Conservation (phyloP, 192 early-diverging fungal species). For the Backusella psychrophila region DNA sequence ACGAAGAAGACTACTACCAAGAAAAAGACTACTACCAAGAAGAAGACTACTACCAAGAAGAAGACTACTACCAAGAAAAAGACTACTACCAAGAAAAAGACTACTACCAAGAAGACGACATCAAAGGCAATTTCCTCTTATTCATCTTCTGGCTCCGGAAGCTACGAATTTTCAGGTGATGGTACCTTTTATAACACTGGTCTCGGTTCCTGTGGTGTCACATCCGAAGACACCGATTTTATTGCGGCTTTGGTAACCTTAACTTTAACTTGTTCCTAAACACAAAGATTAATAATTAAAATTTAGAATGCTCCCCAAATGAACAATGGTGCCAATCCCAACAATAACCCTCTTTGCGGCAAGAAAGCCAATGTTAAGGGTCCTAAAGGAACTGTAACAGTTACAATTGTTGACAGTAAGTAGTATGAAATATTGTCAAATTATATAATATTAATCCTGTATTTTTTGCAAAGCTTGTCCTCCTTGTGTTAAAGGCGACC, state of each 20-base stretch:
- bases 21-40: background rate
- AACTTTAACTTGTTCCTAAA: background rate
- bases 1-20: background rate
- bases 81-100: background rate
- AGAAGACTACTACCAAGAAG: background rate
- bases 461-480: conserved; percentile 30
- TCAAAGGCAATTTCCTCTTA: background rate
- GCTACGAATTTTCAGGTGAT: conserved; percentile 34
- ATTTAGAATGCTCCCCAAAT: conserved; percentile 49
- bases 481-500: conserved; percentile 33
- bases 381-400: conserved; percentile 41
- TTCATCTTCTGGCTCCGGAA: background rate
- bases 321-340: conserved; percentile 43
- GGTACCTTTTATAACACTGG: conserved; percentile 52
- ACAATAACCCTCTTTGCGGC: conserved; percentile 44
- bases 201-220: conserved; percentile 48
- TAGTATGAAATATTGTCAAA: too few relatives aligned
- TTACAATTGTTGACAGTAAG: conserved; percentile 46
- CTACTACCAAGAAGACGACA: background rate
- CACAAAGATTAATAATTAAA: background rate
- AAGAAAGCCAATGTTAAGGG: conserved; percentile 46
- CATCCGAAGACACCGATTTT: conserved; percentile 39
- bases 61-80: conserved; percentile 11
- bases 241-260: conserved; percentile 44
- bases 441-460: too few relatives aligned